Conservation (phyloP, 2,329 filamentous ascomycete genomes). For the Ophiostoma triangulosporum region DNA sequence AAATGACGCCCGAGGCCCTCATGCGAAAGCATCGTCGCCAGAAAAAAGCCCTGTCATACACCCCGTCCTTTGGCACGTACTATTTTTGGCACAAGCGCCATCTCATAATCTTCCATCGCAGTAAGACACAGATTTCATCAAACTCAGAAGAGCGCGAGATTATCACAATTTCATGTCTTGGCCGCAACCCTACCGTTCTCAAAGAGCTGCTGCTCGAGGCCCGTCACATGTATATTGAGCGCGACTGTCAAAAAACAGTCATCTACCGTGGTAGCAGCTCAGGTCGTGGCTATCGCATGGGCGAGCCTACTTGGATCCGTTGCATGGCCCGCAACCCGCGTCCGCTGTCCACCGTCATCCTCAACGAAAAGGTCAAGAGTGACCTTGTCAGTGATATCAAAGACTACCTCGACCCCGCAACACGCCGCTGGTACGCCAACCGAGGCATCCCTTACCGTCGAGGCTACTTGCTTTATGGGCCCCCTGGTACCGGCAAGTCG, state of each 20-base stretch:
- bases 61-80: constrained; percentile 52
- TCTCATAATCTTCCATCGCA: constrained; percentile 43
- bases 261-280: constrained; percentile 46
- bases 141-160: constrained; percentile 35
- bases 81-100: constrained; percentile 53
- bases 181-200: constrained; percentile 44
- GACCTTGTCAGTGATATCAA: constrained; percentile 45
- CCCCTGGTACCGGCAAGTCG: constrained; percentile 69
- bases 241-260: constrained; percentile 48
- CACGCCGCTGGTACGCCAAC: constrained; percentile 67
- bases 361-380: constrained; percentile 46
- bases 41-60: constrained; percentile 45
- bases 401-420: constrained; percentile 49
- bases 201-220: constrained; percentile 50
- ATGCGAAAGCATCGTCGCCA: constrained; percentile 14
- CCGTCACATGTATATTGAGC: constrained; percentile 38
- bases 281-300: constrained; percentile 17
- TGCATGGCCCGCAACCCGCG: constrained; percentile 47
- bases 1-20: constrained; percentile 1
- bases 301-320: constrained; percentile 43
- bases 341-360: constrained; percentile 51
- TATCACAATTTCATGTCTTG: constrained; percentile 47
- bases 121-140: constrained; percentile 32
- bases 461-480: constrained; percentile 70
- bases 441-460: constrained; percentile 75